Percentiles rank a stretch among this genome's conserved stretches.
Evolutionary conservation across 2,329 filamentous ascomycete genomes (phyloP).

Genomic region (Diaporthe ampelina): DNA sequence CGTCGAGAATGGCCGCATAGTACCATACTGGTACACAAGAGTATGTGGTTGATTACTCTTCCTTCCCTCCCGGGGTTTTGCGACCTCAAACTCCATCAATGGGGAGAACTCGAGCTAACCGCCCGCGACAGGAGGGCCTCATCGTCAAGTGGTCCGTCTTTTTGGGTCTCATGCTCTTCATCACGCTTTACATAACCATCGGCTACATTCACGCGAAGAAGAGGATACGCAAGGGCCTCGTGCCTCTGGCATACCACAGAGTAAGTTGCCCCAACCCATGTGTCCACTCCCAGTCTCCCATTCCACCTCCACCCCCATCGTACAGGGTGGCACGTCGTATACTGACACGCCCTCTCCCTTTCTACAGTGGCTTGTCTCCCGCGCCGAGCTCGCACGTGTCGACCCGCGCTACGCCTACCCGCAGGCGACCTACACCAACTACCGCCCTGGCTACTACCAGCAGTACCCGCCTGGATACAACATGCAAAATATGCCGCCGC

Average conservation of each 20-base stretch:
- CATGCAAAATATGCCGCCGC: constrained; percentile 69
- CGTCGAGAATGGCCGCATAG: constrained; percentile 48
- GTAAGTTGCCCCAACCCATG: constrained; percentile 56
- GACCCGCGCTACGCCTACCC: constrained; percentile 65
- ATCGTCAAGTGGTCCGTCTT: constrained; percentile 82
- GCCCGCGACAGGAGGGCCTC: constrained; percentile 64
- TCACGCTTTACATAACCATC: constrained; percentile 74
- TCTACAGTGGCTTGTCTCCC: constrained; percentile 66
- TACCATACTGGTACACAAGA: constrained; percentile 57
- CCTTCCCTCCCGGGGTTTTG: too few species aligned
- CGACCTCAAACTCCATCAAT: not conserved
- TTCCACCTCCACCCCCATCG: not conserved
- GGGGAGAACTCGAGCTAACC: constrained; percentile 2
- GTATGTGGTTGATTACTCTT: constrained; percentile 45
- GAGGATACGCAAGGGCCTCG: constrained; percentile 74
- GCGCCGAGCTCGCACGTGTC: constrained; percentile 59
- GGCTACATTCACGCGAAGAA: constrained; percentile 79
- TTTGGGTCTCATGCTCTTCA: constrained; percentile 68
- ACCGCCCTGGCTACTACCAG: constrained; percentile 49
- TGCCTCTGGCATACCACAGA: constrained; percentile 78
- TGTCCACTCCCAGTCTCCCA: constrained; percentile 18
- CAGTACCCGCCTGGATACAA: constrained; percentile 53
- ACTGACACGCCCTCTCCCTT: not conserved
- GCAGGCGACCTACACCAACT: constrained; percentile 54
- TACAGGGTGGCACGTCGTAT: not conserved